These are phyloP conservation scores for Leishmania braziliensis DNA, from an alignment of 208 protist species.

Conservation along the genomic window DNA sequence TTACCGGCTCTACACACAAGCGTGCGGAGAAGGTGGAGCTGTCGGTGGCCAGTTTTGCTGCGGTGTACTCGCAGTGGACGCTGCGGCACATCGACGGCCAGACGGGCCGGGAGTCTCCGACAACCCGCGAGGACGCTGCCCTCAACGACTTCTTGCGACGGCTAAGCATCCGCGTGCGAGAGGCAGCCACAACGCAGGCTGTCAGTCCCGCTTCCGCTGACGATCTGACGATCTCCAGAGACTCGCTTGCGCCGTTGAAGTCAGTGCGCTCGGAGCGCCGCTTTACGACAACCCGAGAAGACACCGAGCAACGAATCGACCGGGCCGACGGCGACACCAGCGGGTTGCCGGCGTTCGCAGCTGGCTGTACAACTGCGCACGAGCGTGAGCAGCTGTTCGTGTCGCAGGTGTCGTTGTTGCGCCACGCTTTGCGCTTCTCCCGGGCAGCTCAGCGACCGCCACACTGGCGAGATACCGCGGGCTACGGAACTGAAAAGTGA, in stretches of 20 bases:
- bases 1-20: conserved; percentile 14
- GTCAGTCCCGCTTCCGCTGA: conserved; percentile 5
- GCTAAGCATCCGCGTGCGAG: conserved; percentile 26
- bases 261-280: conserved; percentile 15
- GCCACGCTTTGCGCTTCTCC: conserved; percentile 2
- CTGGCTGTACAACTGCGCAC: conserved; percentile 47
- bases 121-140: conserved; percentile 15
- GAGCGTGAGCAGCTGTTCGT: conserved; percentile 78
- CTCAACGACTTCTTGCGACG: conserved; percentile 35
- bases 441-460: neutral
- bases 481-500: conserved; percentile 24
- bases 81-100: conserved; percentile 27
- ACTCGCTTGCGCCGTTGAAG: conserved; percentile 7
- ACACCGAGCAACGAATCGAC: neutral
- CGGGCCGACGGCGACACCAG: conserved; percentile 4
- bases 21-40: conserved; percentile 33
- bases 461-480: conserved; percentile 5
- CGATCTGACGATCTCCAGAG: conserved; percentile 11
- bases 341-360: conserved; percentile 14
- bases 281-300: conserved; percentile 8
- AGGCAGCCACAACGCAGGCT: neutral
- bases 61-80: conserved; percentile 55
- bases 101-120: conserved; percentile 2
- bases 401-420: conserved; percentile 40
- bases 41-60: conserved; percentile 55